Evolutionary conservation across 2,329 filamentous ascomycete species (phyloP), one percentile per base, ranked within the genome.

Genomic region (Aureobasidium zeae): DNA sequence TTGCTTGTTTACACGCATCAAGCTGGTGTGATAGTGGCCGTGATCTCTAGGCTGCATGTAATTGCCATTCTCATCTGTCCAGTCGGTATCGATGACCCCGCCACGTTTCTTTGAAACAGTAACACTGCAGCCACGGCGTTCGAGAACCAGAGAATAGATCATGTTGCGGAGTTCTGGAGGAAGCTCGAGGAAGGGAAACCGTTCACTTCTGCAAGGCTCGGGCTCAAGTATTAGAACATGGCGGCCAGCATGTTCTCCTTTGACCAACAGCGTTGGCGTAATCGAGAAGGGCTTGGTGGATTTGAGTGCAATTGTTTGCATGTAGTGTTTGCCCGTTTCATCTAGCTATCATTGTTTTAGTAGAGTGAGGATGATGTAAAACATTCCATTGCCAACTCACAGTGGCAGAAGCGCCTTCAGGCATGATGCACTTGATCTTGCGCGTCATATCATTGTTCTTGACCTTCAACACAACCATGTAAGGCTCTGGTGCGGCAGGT

Each of bases 141-240:
- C 45, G 2, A 49, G 41, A 2, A 45, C 45, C 21, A 20, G 21
- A 8, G 49, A 30, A 22, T 51, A 51, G 17, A 55, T 46, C 44
- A 52, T 49, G 25, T 46, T 48, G 32, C 50, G 49, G 15, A 55
- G 45, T 33, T 55, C 53, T 3, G 48, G 15, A 8, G 51, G 50
- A 22, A 55, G 44, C 13, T 49, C 33, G 3, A 47, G 44, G 19
- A 50, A 48, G 1, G 32, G 47, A n/a, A 49, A 47, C 3, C 17
- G 26, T 5, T 46, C 39, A 10, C 44, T 26, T 3, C 17, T 13
- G 5, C 13, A 13, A 25, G 44, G 47, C 25, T 35, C 30, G 16
- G 51, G 49, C 29, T 52, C 44, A 6, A 53, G 28, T 10, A 53
- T 21, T 10, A 53, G 31, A 16, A 50, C 29, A 5, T 48, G 37